A percentile compares a stretch with the other conserved stretches of the same genome.
These are phyloP conservation scores for Phytophthora crassamura DNA, from an alignment of 352 stramenopile species.

Conservation along the genomic window DNA sequence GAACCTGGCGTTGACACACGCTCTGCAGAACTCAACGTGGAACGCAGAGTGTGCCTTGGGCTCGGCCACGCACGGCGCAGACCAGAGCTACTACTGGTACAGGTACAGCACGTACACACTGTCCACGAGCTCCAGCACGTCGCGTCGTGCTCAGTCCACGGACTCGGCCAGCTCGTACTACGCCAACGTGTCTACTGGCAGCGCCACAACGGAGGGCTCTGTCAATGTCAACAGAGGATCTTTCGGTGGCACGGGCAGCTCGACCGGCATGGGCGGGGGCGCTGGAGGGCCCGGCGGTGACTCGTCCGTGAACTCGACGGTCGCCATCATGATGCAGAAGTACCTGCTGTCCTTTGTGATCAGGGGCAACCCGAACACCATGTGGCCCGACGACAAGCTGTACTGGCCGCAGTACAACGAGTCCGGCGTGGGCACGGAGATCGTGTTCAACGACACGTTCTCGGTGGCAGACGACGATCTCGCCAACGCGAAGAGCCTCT, in stretches of 20 bases:
- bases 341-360: slow-evolving; percentile 39
- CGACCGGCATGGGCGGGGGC: slow-evolving; percentile 9
- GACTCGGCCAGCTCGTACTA: slow-evolving; percentile 29
- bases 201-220: slow-evolving; percentile 3
- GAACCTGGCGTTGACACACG: slow-evolving; percentile 31
- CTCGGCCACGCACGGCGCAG: slow-evolving; percentile 21
- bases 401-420: slow-evolving; percentile 43
- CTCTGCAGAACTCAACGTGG: slow-evolving; percentile 29
- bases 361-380: slow-evolving; percentile 35
- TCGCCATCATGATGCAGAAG: slow-evolving; percentile 37
- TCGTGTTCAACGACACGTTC: slow-evolving; percentile 42
- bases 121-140: slow-evolving; percentile 23
- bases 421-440: slow-evolving; percentile 27
- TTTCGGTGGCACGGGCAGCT: slow-evolving; percentile 8
- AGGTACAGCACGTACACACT: slow-evolving; percentile 38
- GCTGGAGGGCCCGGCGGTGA: slow-evolving; percentile 8
- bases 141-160: slow-evolving; percentile 6
- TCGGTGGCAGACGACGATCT: slow-evolving; percentile 33
- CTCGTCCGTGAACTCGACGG: slow-evolving; percentile 29
- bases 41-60: slow-evolving; percentile 22
- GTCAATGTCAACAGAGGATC: background rate
- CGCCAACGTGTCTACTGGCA: slow-evolving; percentile 8
- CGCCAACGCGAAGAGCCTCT: slow-evolving; percentile 38
- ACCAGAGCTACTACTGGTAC: slow-evolving; percentile 41
- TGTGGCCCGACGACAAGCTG: slow-evolving; percentile 33